Base-by-base conservation (phyloP, 129 eudicot species). In the Pulicaria dysenterica region DNA sequence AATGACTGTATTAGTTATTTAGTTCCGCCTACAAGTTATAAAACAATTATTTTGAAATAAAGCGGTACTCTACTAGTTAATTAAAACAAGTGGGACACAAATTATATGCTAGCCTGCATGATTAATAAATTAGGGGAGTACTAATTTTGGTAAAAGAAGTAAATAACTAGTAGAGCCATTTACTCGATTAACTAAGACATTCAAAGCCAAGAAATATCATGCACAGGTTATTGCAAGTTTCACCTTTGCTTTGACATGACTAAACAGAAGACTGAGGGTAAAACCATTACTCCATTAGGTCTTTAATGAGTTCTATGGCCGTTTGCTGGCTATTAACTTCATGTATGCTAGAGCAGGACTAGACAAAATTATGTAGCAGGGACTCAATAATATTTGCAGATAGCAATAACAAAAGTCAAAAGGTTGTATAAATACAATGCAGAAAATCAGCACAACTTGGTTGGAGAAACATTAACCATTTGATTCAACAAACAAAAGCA, bases 401-500 rank as follows among this genome's bases (percentile, higher is more conserved):
- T 24, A 24, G 31, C 31, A 24, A 24, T 24, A 24, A 24, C 59
- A 69, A 51, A 66, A 51, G 2, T 69, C n/a, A 69, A 38, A 59
- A 36, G 42, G 4, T 14, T 38, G 44, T 37, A 13, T 37, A 24
- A 4, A 55, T 38, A 59, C 66, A 38, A 19, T 12, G 66, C 13
- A 36, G 19, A 59, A 59, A 46, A 63, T 42, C 37, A 42, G 42
- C 49, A 42, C 3, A 16, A 41, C 67, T 45, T 2, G 31, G 31
- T 24, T 24, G 31, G 31, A 24, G 31, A 24, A 34, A 58, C 64
- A 58, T 58, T 31, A 58, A 58, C 64, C 64, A 58, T 58, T 54
- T 39, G 17, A 38, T 53, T 51, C 8, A 42, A 69, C 74, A 69
- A 69, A 69, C 63, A 39, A 9, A 53, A 31, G 8, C 50, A 50